Evolutionary conservation across 2,329 filamentous ascomycete species (phyloP).

Genomic region (Exophiala oligosperma): DNA sequence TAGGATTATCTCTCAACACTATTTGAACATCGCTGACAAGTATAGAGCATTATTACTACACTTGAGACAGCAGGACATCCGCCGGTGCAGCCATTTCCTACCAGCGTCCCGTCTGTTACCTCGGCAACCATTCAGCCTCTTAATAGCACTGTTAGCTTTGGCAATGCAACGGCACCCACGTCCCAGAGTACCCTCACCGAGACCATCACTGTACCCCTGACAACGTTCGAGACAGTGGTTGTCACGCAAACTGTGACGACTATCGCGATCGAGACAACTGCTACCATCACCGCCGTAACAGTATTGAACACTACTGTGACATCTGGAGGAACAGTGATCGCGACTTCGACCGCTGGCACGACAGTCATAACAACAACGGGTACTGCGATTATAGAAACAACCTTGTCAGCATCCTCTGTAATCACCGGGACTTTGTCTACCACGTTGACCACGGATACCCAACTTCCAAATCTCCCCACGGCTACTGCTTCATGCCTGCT

Average conservation of each 20-base stretch:
- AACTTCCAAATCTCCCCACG: slow-evolving; percentile 19
- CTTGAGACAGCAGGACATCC: slow-evolving; percentile 29
- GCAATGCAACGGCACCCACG: slow-evolving; percentile 21
- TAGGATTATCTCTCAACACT: slow-evolving; percentile 1
- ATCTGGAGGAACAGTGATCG: slow-evolving; percentile 15
- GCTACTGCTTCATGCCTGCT: slow-evolving; percentile 22
- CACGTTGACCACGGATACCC: slow-evolving; percentile 18
- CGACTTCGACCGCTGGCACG: slow-evolving; percentile 25
- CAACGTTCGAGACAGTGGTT: slow-evolving; percentile 26
- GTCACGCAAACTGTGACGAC: slow-evolving; percentile 23
- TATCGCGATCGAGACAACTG: slow-evolving; percentile 24
- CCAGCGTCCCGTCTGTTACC: slow-evolving; percentile 23
- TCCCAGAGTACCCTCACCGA: slow-evolving; percentile 22
- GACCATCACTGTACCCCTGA: slow-evolving; percentile 28
- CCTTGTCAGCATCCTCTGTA: slow-evolving; percentile 22
- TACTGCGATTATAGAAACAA: slow-evolving; percentile 26
- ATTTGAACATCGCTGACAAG: slow-evolving; percentile 2
- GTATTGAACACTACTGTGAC: slow-evolving; percentile 26
- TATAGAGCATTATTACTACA: slow-evolving; percentile 24
- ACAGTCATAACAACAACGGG: slow-evolving; percentile 28
- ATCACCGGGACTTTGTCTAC: slow-evolving; percentile 23
- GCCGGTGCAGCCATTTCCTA: slow-evolving; percentile 29
- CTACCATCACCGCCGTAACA: slow-evolving; percentile 23
- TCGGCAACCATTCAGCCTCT: slow-evolving; percentile 27
- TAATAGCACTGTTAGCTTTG: slow-evolving; percentile 23